phyloP scores from a whole-genome alignment of 441 rosid genomes.

The Adansonia grandidieri region DNA sequence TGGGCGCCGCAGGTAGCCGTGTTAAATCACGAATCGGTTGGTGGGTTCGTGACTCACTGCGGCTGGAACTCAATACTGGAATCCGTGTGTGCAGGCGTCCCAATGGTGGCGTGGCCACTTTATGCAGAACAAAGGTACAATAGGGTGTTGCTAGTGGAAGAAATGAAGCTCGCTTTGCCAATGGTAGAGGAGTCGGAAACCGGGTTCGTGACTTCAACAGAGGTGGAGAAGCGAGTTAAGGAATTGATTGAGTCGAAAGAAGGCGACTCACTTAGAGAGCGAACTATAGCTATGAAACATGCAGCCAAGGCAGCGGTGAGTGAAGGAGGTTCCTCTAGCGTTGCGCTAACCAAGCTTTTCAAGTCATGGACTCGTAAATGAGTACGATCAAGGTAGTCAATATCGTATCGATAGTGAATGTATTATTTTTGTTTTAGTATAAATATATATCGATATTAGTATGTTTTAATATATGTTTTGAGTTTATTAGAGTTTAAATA shows the following conservation, averaged over 20 bases:
- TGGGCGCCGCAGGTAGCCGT: conserved; percentile 51
- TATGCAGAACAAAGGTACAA: conserved; percentile 48
- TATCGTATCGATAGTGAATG: too few relatives aligned
- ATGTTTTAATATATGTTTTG: too few relatives aligned
- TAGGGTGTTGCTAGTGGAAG: conserved; percentile 41
- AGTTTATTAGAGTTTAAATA: too few relatives aligned
- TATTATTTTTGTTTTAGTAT: too few relatives aligned
- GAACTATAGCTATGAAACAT: conserved; percentile 21
- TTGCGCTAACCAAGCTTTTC: conserved; percentile 26
- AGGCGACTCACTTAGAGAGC: conserved; percentile 33
- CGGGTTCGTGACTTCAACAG: conserved; percentile 44
- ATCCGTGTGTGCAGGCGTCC: conserved; percentile 45
- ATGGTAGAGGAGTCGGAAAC: conserved; percentile 27
- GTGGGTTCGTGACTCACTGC: conserved; percentile 56
- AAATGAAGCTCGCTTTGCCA: conserved; percentile 37
- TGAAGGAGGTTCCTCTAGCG: conserved; percentile 38
- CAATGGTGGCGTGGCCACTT: conserved; percentile 55
- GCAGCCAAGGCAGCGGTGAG: conserved; percentile 29
- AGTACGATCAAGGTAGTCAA: too few relatives aligned
- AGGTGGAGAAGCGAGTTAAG: conserved; percentile 42
- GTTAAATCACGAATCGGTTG: conserved; percentile 42
- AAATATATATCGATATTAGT: too few relatives aligned
- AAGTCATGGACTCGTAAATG: conserved; percentile 19
- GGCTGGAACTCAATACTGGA: conserved; percentile 57
- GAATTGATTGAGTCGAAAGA: conserved; percentile 45